Evolutionary conservation across 768 basidiomycete genomes (phyloP).

Genomic region (Serendipita sp.): DNA sequence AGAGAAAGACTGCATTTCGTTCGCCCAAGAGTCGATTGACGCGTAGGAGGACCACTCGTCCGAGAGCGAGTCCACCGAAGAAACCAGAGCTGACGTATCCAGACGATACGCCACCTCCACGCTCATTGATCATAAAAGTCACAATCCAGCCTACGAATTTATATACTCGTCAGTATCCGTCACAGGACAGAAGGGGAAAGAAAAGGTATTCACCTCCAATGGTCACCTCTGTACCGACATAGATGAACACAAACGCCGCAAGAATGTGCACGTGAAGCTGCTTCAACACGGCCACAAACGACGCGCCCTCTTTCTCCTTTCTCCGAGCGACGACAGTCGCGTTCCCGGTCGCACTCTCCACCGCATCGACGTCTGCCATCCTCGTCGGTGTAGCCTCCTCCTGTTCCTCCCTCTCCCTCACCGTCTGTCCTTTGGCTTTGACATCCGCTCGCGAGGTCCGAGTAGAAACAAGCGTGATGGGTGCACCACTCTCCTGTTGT

Average conservation of each 20-base stretch:
- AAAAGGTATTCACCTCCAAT: conserved; percentile 17
- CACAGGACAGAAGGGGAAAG: not conserved
- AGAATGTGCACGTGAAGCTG: conserved; percentile 17
- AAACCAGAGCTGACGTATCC: conserved; percentile 25
- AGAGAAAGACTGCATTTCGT: conserved; percentile 12
- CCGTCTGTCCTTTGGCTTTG: too few species aligned
- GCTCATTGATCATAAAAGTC: conserved; percentile 14
- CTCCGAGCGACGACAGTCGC: not conserved
- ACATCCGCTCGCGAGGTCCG: too few species aligned
- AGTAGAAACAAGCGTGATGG: too few species aligned
- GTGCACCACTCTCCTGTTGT: too few species aligned
- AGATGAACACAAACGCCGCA: conserved; percentile 21
- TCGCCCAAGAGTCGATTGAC: conserved; percentile 11
- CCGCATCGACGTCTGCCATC: not conserved
- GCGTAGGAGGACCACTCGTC: conserved; percentile 8
- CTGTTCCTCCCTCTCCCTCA: too few species aligned
- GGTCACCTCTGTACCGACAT: conserved; percentile 25
- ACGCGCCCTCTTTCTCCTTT: not conserved
- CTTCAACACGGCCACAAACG: not conserved
- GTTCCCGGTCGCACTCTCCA: not conserved
- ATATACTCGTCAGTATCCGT: not conserved
- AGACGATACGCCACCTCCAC: conserved; percentile 12
- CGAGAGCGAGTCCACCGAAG: conserved; percentile 22
- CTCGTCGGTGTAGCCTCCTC: not conserved
- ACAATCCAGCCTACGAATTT: conserved; percentile 19